A percentile compares a stretch with the other conserved stretches of the same genome.
Conservation (phyloP, 2,329 filamentous ascomycete species). For the Pezicula radicicola region DNA sequence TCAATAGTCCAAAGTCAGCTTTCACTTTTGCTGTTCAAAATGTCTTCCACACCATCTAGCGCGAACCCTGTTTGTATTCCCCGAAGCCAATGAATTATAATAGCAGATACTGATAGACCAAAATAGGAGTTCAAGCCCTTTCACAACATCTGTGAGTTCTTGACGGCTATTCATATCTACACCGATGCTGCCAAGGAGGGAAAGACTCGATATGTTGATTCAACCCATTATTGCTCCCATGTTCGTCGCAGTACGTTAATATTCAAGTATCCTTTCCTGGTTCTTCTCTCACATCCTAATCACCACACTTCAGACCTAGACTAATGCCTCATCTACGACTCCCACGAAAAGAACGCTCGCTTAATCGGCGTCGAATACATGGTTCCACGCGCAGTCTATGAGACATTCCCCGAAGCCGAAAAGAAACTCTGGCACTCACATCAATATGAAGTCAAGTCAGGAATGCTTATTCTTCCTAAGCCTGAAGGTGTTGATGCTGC, state of each 20-base stretch:
- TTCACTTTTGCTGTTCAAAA: too few relatives aligned
- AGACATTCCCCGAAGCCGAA: conserved; percentile 61
- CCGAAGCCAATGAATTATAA: too few relatives aligned
- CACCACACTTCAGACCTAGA: conserved; percentile 55
- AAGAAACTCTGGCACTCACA: conserved; percentile 72
- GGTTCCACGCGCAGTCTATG: conserved; percentile 63
- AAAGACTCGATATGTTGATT: conserved; percentile 59
- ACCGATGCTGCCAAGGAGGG: conserved; percentile 54
- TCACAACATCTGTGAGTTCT: conserved; percentile 63
- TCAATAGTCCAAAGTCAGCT: too few relatives aligned
- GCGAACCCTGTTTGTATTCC: too few relatives aligned
- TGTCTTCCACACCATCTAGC: too few relatives aligned
- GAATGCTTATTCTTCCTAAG: conserved; percentile 72
- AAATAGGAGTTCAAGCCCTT: conserved; percentile 1
- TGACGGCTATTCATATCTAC: conserved; percentile 81
- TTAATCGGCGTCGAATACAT: conserved; percentile 80
- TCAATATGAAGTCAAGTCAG: conserved; percentile 62
- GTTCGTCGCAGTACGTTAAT: conserved; percentile 40
- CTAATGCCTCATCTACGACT: conserved; percentile 82
- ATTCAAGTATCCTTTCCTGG: background rate
- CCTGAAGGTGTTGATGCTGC: conserved; percentile 45
- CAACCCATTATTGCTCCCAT: conserved; percentile 81
- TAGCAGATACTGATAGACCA: background rate
- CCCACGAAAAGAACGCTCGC: conserved; percentile 58
- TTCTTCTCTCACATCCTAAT: background rate